Evolutionary conservation across 2,329 filamentous ascomycete genomes (phyloP), one percentile per base, ranked within the genome.

Genomic region (Aspergillus puulaauensis): DNA sequence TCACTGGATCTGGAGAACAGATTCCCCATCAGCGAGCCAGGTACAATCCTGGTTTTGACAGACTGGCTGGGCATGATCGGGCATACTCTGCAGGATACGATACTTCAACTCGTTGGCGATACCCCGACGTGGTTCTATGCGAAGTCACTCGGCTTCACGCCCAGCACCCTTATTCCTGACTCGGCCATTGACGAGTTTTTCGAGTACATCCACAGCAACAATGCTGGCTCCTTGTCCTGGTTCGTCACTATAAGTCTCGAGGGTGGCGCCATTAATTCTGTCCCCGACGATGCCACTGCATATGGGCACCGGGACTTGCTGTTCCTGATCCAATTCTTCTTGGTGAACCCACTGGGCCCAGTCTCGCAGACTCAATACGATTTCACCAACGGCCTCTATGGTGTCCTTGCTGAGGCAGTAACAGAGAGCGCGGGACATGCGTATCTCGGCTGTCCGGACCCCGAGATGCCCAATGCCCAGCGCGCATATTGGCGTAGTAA

Each of bases 371-470:
- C 27, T 4, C 27, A 31, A 31, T 31, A 11, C 9, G 9, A 31
- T 11, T 31, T 31, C 3, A 31, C 27, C 1, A 9, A 31, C 9
- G 27, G 27, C 3, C 27, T 31, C 27, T 31, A 31, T 4, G 9
- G 9, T 11, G 27, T 31, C 1, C 27, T 31, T 2, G 9, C 27
- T 11, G 9, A 11, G 8, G 27, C 27, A 9, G 27, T 31, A 1
- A 9, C 27, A 0, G 27, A 31, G 27, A 31, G 27, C 3, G 3
- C 27, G 9, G 27, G 3, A 12, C 27, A 9, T 31, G 82, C 83
- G 1, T 89, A 89, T 68, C 80, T 86, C 0, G 86, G 86, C 2
- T 89, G 88, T 61, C 81, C 89, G 2, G 85, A 88, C 65, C 79
- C 79, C 2, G 69, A 69, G 4, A 66, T 87, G 35, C 62, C 62